Evolutionary conservation across 2,329 filamentous ascomycete species (phyloP), one percentile per base, ranked within the genome.

Genomic region (Ophiocordyceps camponoti-leonardi): DNA sequence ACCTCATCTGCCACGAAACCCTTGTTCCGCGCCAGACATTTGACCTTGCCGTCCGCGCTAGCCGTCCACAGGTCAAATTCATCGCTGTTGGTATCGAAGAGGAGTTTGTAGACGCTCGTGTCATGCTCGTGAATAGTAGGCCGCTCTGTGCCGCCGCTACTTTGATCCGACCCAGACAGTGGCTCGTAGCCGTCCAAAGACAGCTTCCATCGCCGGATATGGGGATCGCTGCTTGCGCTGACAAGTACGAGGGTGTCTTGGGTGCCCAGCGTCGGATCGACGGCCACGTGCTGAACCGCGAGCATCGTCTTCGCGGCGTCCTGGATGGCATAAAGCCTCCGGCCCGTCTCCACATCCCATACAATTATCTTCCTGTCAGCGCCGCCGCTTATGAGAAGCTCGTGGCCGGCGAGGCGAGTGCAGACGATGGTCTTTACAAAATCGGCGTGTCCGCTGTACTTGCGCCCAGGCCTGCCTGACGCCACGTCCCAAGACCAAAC

Each of bases 31-130:
- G 80, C 72, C 10, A 95, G 71, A 53, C 86, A 88, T 60, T 90
- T 92, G 2, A 79, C 79, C 0, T 83, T 87, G 53, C 86, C 92
- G 60, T 98, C 92, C 5, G 86, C 87, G 49, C 86, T 94, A 6
- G 88, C 83, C 8, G 90, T 95, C 87, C 87, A 96, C 14, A 95
- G 65, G 54, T 95, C 85, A 30, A 74, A 78, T 13, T 75, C 72
- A 7, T 78, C 76, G 31, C 64, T 66, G 6, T 68, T 65, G 16
- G 61, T 57, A 51, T 87, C 82, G 54, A 94, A 94, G 19, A 75
- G 67, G 14, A 96, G 65, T 51, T 75, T 79, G 63, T 94, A 93
- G 11, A 98, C 79, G 52, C 83, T 92, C 1, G 92, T 98, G 53
- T 95, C 86, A 61, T 98, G 92, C 50, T 81, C 81, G 42, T 82